Base-by-base conservation (phyloP, 164 flowering plant genomes). In the Dillenia turbinata region DNA sequence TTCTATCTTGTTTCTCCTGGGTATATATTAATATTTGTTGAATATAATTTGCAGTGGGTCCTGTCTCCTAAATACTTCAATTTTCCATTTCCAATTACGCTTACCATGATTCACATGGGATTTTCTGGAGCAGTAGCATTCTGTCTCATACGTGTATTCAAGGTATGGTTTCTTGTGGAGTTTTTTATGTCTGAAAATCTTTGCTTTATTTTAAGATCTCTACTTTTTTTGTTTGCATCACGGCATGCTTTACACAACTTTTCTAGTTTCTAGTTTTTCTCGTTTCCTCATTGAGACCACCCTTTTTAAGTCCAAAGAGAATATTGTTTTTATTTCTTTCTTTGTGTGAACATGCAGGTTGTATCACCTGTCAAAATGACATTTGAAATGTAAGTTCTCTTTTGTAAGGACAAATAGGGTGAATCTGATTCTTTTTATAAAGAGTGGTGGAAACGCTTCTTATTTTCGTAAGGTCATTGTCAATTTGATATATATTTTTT, bases 61-160 rank as follows among this genome's bases (percentile, higher is more conserved):
- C 96, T 94, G 43, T 94, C 99, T 67, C 97, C 96, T 54, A 89
- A 91, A 66, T 94, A 94, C 79, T 94, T 94, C 85, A 83, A 89
- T 69, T 94, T 94, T 73, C 96, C 99, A 16, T 69, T 88, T 33
- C 99, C 97, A 9, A 89, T 94, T 48, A 91, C 99, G 22, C 91
- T 94, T 60, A 94, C 99, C 12, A 94, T 94, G 99, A 89, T 94
- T 71, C 99, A 94, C 74, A 94, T 94, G 99, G 96, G 90, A 40
- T 94, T 94, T 75, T 94, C 99, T 59, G 96, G 96, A 44, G 59
- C 63, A 15, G 94, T 94, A 45, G 90, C 97, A 47, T 94, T 94
- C 73, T 49, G 88, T 65, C 91, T 94, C 62, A 78, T 94, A 59
- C 99, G 97, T 53, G 94, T 94, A 57, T 71, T 91, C 70, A 94